These are phyloP conservation scores for Linum tenue DNA, from an alignment of 345 rosid genomes.

Conservation along the genomic window DNA sequence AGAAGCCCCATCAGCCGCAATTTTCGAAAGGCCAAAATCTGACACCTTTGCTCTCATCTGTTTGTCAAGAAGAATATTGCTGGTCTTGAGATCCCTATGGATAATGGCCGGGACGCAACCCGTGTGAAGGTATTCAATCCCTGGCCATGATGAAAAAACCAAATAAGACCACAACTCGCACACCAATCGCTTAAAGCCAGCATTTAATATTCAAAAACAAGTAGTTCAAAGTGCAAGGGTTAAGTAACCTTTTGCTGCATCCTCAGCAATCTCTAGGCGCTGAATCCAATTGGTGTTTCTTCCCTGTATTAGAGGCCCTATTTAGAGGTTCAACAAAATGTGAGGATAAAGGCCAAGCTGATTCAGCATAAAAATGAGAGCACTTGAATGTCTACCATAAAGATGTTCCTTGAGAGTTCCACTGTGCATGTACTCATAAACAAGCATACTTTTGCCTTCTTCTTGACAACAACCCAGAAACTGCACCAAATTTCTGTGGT, in stretches of 20 bases:
- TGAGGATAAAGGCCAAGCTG: slow-evolving; percentile 9
- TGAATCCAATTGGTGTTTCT: slow-evolving; percentile 70
- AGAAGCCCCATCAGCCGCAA: slow-evolving; percentile 80
- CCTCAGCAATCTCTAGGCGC: slow-evolving; percentile 97
- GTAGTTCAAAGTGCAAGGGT: background rate
- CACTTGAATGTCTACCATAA: slow-evolving; percentile 44
- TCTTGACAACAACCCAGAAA: slow-evolving; percentile 99
- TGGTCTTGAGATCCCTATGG: slow-evolving; percentile 89
- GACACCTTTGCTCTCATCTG: slow-evolving; percentile 89
- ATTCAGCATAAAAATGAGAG: slow-evolving; percentile 1
- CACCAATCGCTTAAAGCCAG: slow-evolving; percentile 8
- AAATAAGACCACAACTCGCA: slow-evolving; percentile 12
- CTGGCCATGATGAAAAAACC: slow-evolving; percentile 27
- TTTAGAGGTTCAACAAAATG: background rate
- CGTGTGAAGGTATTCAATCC: slow-evolving; percentile 94
- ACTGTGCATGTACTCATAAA: slow-evolving; percentile 91
- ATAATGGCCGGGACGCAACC: slow-evolving; percentile 96
- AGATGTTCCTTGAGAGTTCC: slow-evolving; percentile 99
- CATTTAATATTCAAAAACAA: background rate
- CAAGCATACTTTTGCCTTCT: slow-evolving; percentile 72
- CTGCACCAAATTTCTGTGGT: slow-evolving; percentile 93
- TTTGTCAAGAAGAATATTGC: slow-evolving; percentile 88
- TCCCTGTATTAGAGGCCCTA: slow-evolving; percentile 55
- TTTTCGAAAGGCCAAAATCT: slow-evolving; percentile 90
- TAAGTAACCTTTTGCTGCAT: slow-evolving; percentile 74